A percentile compares a stretch with the other conserved stretches of the same genome.
Evolutionary conservation across 2,329 filamentous ascomycete species (phyloP).

Genomic region (Sporothrix mexicana): DNA sequence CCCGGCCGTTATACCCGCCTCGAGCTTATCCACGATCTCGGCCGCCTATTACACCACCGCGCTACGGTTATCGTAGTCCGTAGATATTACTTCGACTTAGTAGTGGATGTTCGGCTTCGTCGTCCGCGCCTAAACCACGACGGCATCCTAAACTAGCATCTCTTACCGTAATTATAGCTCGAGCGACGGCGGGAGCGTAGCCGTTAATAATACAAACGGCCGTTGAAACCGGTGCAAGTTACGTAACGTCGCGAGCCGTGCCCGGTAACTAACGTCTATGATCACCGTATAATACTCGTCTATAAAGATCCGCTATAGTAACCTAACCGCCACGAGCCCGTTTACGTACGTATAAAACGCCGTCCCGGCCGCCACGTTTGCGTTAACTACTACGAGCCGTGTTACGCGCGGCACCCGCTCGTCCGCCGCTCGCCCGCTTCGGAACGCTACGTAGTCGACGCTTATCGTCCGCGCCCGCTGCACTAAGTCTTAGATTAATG

Average conservation of each 20-base stretch:
- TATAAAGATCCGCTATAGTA: too few relatives aligned
- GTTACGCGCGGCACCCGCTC: too few relatives aligned
- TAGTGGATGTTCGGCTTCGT: not conserved
- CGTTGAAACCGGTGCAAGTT: not conserved
- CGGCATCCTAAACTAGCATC: not conserved
- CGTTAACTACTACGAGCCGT: not conserved
- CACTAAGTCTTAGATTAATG: too few relatives aligned
- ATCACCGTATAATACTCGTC: too few relatives aligned
- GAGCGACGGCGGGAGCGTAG: not conserved
- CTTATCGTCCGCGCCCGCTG: not conserved
- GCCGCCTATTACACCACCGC: too few relatives aligned
- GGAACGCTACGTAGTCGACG: not conserved
- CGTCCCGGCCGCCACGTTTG: not conserved
- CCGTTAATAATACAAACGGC: not conserved
- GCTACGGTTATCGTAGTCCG: too few relatives aligned
- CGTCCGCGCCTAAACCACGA: not conserved
- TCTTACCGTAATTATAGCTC: not conserved
- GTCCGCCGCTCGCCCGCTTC: not conserved
- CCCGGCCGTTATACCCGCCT: too few relatives aligned
- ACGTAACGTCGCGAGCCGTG: not conserved
- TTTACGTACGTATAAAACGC: too few relatives aligned
- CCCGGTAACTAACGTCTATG: not conserved
- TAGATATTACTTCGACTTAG: too few relatives aligned
- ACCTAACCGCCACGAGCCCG: too few relatives aligned
- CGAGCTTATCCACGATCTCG: too few relatives aligned